These are phyloP conservation scores for Cokeromyces recurvatus DNA, from an alignment of 371 early-diverging fungal species.

Conservation along the genomic window DNA sequence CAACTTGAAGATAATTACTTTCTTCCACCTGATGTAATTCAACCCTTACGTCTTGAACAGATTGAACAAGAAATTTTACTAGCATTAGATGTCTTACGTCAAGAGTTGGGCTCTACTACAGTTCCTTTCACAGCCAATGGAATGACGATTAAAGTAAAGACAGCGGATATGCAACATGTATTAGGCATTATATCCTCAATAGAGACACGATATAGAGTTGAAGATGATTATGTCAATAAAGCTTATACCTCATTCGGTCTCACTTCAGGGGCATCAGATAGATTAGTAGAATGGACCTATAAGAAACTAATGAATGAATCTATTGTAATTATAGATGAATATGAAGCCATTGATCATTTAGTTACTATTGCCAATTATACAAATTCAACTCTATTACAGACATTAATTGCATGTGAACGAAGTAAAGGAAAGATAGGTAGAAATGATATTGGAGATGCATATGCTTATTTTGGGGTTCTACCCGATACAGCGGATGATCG, in stretches of 20 bases:
- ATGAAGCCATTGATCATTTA: conserved; percentile 39
- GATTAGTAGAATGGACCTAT: conserved; percentile 48
- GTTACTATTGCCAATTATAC: conserved; percentile 29
- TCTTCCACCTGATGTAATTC: conserved; percentile 24
- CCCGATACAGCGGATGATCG: conserved; percentile 24
- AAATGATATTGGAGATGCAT: conserved; percentile 48
- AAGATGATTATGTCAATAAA: conserved; percentile 17
- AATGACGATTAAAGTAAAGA: conserved; percentile 6
- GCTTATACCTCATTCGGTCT: conserved; percentile 41
- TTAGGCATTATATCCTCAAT: conserved; percentile 14
- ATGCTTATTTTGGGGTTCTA: conserved; percentile 44
- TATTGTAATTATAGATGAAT: conserved; percentile 8
- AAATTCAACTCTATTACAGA: conserved; percentile 30
- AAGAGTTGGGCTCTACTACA: conserved; percentile 10
- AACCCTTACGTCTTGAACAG: conserved; percentile 1
- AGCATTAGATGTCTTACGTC: conserved; percentile 13
- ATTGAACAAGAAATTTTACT: conserved; percentile 26
- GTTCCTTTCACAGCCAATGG: conserved; percentile 6
- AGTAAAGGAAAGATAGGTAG: conserved; percentile 42
- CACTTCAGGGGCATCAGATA: conserved; percentile 41
- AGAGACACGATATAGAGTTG: conserved; percentile 3
- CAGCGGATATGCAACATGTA: conserved; percentile 7
- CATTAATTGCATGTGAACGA: conserved; percentile 42
- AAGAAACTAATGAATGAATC: conserved; percentile 32
- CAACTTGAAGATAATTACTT: conserved; percentile 25